These are phyloP conservation scores for Tremella mesenterica DNA, from an alignment of 768 basidiomycete genomes.

Conservation along the genomic window DNA sequence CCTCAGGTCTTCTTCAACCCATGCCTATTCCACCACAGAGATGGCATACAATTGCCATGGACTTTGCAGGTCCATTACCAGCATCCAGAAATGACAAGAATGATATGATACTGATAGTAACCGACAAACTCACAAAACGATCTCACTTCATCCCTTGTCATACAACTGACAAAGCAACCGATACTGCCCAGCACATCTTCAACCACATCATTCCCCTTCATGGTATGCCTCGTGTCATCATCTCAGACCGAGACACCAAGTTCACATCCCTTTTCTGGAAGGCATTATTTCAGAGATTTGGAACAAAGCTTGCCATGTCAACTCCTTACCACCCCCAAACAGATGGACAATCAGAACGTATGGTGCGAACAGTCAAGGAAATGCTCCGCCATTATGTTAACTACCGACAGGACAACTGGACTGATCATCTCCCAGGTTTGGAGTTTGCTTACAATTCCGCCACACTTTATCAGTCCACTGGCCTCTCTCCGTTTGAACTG, in stretches of 20 bases:
- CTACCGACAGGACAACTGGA: too few relatives aligned
- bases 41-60: constrained; percentile 44
- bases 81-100: constrained; percentile 38
- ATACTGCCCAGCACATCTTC: constrained; percentile 13
- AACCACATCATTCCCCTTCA: constrained; percentile 3
- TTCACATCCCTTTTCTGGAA: constrained; percentile 49
- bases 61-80: constrained; percentile 19
- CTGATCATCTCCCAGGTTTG: too few relatives aligned
- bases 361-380: too few relatives aligned
- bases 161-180: constrained; percentile 30
- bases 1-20: constrained; percentile 43
- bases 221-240: constrained; percentile 46
- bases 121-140: constrained; percentile 45
- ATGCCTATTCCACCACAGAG: constrained; percentile 23
- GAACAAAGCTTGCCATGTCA: constrained; percentile 44
- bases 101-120: constrained; percentile 45
- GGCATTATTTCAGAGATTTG: constrained; percentile 39
- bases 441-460: too few relatives aligned
- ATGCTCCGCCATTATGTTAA: too few relatives aligned
- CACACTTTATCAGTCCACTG: too few relatives aligned
- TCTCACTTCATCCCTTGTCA: constrained; percentile 48
- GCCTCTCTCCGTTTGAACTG: too few relatives aligned
- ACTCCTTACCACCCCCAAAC: constrained; percentile 49
- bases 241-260: constrained; percentile 47
- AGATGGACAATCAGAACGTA: constrained; percentile 41